These are phyloP conservation scores for Apiotrichum mycotoxinovorans DNA, from an alignment of 1,284 basidiomycete species.

Conservation along the genomic window DNA sequence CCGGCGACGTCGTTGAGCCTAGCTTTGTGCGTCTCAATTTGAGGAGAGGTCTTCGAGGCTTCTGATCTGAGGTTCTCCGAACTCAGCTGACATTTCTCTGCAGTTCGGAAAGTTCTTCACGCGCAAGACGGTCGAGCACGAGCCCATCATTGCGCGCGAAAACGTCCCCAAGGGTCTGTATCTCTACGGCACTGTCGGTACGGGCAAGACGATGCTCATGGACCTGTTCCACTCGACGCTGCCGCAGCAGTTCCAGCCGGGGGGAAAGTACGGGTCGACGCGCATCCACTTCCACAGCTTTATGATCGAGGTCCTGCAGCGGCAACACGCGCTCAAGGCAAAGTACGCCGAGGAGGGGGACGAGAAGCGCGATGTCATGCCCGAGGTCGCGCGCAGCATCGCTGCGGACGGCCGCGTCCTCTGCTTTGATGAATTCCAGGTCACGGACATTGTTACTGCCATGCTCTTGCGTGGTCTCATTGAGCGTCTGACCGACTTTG, in stretches of 20 bases:
- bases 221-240: conserved; percentile 93
- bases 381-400: conserved; percentile 82
- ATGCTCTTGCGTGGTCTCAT: conserved; percentile 93
- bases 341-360: conserved; percentile 54
- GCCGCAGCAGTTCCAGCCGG: conserved; percentile 61
- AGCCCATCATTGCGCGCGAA: conserved; percentile 46
- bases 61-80: too few relatives aligned
- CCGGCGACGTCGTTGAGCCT: conserved; percentile 39
- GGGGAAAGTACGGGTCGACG: conserved; percentile 57
- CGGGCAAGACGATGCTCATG: conserved; percentile 97
- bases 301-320: conserved; percentile 98
- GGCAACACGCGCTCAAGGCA: conserved; percentile 63
- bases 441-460: conserved; percentile 97
- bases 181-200: conserved; percentile 96
- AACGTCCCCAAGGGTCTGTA: conserved; percentile 82
- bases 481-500: conserved; percentile 77
- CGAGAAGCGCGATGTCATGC: conserved; percentile 68
- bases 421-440: conserved; percentile 99
- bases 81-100: too few relatives aligned
- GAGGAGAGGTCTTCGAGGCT: too few relatives aligned
- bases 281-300: conserved; percentile 96
- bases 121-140: conserved; percentile 45
- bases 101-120: conserved; percentile 64
- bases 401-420: conserved; percentile 80
- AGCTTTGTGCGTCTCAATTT: conserved; percentile 28